phyloP scores from a whole-genome alignment of 208 protist species.

The Porcisia hertigi region DNA sequence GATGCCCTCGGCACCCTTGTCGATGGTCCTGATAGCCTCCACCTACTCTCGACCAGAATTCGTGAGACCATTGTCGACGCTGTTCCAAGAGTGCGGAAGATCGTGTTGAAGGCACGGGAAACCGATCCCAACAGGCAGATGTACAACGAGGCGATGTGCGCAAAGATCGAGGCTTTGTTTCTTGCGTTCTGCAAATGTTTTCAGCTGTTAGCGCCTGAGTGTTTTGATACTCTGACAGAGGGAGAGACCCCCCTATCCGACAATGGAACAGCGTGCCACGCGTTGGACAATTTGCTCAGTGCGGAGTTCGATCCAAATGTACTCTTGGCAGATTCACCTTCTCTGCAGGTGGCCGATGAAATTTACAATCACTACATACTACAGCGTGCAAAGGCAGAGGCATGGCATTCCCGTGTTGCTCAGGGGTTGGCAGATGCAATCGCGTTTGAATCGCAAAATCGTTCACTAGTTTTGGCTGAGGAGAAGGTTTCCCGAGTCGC shows the following conservation, averaged over 20 bases:
- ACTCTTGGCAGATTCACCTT: constrained; percentile 37
- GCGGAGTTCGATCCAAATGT: constrained; percentile 13
- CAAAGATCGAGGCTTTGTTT: constrained; percentile 78
- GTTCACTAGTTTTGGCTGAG: constrained; percentile 39
- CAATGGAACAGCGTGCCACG: not conserved
- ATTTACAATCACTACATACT: constrained; percentile 54
- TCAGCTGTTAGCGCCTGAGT: constrained; percentile 6
- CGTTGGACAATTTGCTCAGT: constrained; percentile 8
- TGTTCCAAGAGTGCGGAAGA: constrained; percentile 58
- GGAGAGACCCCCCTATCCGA: not conserved
- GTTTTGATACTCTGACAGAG: not conserved
- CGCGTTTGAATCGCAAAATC: constrained; percentile 44
- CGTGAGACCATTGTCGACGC: constrained; percentile 16
- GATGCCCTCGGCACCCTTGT: not conserved
- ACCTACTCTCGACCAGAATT: constrained; percentile 14
- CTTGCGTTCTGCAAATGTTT: constrained; percentile 32
- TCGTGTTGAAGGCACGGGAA: constrained; percentile 70
- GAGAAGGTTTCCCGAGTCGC: constrained; percentile 32
- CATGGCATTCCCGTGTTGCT: constrained; percentile 68
- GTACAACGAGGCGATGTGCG: constrained; percentile 90
- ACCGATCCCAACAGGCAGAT: constrained; percentile 84
- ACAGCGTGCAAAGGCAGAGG: constrained; percentile 44
- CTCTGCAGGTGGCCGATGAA: constrained; percentile 32
- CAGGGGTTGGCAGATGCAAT: constrained; percentile 46
- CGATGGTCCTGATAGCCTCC: constrained; percentile 6